A percentile compares a stretch with the other conserved stretches of the same genome.
Conservation (phyloP, 805 yeast species). For the Candida mattraensis region DNA sequence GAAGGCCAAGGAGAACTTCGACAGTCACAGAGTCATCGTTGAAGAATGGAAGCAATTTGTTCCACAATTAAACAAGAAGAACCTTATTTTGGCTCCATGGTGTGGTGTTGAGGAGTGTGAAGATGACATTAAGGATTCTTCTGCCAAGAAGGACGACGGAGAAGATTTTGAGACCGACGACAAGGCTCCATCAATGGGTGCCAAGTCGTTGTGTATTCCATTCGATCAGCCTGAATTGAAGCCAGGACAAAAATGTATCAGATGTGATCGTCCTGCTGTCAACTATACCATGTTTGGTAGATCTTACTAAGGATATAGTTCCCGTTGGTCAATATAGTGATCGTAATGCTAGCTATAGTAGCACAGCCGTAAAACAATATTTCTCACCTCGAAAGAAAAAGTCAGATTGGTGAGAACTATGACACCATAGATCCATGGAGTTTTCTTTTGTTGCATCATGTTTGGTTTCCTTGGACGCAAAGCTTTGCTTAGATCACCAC, state of each 20-base stretch:
- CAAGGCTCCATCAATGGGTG: conserved; percentile 99
- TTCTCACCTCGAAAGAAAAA: too few species aligned
- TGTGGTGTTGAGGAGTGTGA: conserved; percentile 95
- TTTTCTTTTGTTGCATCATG: too few species aligned
- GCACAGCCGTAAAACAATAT: too few species aligned
- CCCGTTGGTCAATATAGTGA: too few species aligned
- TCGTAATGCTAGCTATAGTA: too few species aligned
- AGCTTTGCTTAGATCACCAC: too few species aligned
- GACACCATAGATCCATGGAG: too few species aligned
- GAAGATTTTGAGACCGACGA: conserved; percentile 91
- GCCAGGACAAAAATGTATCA: conserved; percentile 81
- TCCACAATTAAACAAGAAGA: conserved; percentile 87
- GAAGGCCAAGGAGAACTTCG: conserved; percentile 80
- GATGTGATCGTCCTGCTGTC: conserved; percentile 73
- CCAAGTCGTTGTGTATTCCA: conserved; percentile 96
- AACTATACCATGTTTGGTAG: conserved; percentile 96
- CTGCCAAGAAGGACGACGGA: conserved; percentile 76
- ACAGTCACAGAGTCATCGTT: conserved; percentile 78
- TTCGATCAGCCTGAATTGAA: conserved; percentile 84
- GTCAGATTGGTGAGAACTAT: too few species aligned
- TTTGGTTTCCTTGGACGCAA: too few species aligned
- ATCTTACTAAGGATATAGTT: conserved; percentile 61
- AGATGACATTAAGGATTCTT: conserved; percentile 91
- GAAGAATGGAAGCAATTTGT: conserved; percentile 90
- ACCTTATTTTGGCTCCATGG: conserved; percentile 93